Evolutionary conservation across 2,329 filamentous ascomycete species (phyloP), one percentile per base, ranked within the genome.

Genomic region (Epichloe brachyelytri): DNA sequence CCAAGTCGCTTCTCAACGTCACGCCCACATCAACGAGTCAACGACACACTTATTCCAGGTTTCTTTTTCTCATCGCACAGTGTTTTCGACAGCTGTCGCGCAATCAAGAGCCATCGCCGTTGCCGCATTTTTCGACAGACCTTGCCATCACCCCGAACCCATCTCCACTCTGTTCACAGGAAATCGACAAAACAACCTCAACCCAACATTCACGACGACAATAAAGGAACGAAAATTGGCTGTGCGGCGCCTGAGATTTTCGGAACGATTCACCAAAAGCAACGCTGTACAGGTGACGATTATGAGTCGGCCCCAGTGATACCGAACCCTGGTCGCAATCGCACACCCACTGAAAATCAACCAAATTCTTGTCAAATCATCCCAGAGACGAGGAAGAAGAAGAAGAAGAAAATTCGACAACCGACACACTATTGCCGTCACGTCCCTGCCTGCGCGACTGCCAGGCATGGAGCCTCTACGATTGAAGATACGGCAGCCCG

Each of bases 401-500:
- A 22, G 22, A 22, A 43, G 38, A 7, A 7, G n/a, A 26, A 37
- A 44, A 46, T 19, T 5, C 12, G 12, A 34, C 17, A 17, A 26
- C 36, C 19, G 36, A 36, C 36, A 33, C 41, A 38, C 37, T 37
- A 43, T 26, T 26, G 39, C 45, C 49, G 33, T 43, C 26, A 53
- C 52, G 51, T 43, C 30, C 54, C 40, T 47, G 49, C 52, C 51
- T 43, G 39, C 55, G 47, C 53, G 30, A 50, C 50, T 41, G 51
- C 49, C 53, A 54, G 60, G 59, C 54, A 82, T 84, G 75, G 78
- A 79, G 48, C 67, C 75, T 43, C 62, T 79, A 61, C 73, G 72
- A 58, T 66, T 79, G 40, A 79, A 78, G 63, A 68, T 70, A 41
- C 69, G 75, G 50, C 70, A 70, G 55, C 71, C 79, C 46, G 75